Conservation (phyloP, 176 grass and related monocot species). For the Juncus effusus region DNA sequence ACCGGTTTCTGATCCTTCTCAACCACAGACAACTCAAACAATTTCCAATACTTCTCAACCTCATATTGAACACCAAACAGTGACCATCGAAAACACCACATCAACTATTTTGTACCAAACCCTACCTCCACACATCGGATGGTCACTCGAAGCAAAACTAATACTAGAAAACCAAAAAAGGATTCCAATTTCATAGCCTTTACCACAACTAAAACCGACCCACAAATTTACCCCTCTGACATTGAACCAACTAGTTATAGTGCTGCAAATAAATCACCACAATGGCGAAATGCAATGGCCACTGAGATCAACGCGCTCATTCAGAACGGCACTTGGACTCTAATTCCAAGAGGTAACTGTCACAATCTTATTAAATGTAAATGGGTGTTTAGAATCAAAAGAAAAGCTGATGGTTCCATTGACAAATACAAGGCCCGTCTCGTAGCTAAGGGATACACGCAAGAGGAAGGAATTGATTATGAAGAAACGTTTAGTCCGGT, state of each 20-base stretch:
- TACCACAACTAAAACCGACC: not conserved
- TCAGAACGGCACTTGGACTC: not conserved
- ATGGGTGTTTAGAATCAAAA: conserved; percentile 10
- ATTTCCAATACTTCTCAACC: not conserved
- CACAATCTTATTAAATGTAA: not conserved
- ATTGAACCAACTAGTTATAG: not conserved
- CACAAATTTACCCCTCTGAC: not conserved
- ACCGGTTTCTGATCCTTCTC: no score
- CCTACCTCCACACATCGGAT: not conserved
- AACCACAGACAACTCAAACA: no score
- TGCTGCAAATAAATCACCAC: not conserved
- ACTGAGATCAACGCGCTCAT: not conserved
- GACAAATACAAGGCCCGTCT: not conserved
- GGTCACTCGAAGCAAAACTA: not conserved
- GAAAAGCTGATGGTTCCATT: not conserved
- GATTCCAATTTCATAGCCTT: not conserved
- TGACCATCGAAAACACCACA: not conserved
- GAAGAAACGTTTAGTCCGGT: conserved; percentile 5
- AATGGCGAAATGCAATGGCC: conserved; percentile 9
- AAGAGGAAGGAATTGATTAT: conserved; percentile 2
- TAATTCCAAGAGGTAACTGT: not conserved
- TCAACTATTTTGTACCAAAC: not conserved
- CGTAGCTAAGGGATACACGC: not conserved
- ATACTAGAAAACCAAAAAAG: not conserved
- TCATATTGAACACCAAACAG: not conserved